Evolutionary conservation across 2,329 filamentous ascomycete species (phyloP).

Genomic region (Knufia petricola): DNA sequence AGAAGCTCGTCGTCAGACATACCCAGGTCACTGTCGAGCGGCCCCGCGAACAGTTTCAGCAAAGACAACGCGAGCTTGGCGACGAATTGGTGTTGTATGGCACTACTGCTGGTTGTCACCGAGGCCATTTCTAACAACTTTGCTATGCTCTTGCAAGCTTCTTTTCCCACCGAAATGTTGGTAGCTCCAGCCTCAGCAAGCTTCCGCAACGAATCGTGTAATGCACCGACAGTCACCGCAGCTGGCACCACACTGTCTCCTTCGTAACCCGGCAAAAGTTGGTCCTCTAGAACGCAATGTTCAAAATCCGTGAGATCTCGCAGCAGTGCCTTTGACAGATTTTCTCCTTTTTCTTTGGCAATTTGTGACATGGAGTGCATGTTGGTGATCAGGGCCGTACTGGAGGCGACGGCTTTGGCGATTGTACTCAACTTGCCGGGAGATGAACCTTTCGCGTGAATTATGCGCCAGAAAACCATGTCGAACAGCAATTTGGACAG

Average conservation of each 20-base stretch:
- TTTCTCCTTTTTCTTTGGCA: constrained; percentile 19
- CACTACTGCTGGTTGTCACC: background rate
- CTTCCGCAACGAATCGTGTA: constrained; percentile 19
- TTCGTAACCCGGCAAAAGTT: background rate
- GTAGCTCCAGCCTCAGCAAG: constrained; percentile 13
- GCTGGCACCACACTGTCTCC: constrained; percentile 10
- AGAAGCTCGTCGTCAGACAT: background rate
- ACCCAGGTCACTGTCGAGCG: background rate
- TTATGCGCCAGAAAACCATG: constrained; percentile 14
- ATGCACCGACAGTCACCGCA: constrained; percentile 5
- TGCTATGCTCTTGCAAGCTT: constrained; percentile 1
- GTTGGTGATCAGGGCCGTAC: constrained; percentile 13
- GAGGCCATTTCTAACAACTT: background rate
- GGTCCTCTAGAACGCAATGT: constrained; percentile 5
- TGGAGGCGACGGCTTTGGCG: constrained; percentile 12
- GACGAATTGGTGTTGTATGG: background rate
- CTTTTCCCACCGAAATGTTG: background rate
- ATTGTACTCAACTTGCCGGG: constrained; percentile 10
- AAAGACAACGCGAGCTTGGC: constrained; percentile 1
- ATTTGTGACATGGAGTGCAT: constrained; percentile 13
- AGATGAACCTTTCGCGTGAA: constrained; percentile 11
- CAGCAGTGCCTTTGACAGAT: constrained; percentile 17
- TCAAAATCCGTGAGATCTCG: constrained; percentile 17
- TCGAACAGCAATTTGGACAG: constrained; percentile 20
- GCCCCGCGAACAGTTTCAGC: background rate